Percentiles rank a stretch among this genome's conserved stretches.
Conservation (phyloP, 768 basidiomycete species). For the Panus rudis region DNA sequence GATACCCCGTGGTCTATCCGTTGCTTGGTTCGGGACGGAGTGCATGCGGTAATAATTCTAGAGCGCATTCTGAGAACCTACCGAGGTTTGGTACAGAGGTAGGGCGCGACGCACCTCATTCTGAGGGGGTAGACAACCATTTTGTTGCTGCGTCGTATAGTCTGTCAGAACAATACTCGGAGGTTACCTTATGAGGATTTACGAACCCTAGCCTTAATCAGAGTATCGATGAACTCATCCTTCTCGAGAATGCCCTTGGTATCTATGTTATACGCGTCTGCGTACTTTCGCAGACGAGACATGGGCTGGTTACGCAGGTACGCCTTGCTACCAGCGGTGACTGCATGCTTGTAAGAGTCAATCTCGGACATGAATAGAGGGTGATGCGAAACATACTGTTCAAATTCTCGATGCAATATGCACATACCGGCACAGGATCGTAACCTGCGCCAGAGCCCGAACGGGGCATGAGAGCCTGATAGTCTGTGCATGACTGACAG, state of each 20-base stretch:
- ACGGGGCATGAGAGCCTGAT: constrained; percentile 68
- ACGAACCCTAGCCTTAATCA: constrained; percentile 45
- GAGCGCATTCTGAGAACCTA: background rate
- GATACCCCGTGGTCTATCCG: constrained; percentile 26
- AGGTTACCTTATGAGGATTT: background rate
- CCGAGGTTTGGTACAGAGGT: background rate
- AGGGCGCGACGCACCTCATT: constrained; percentile 44
- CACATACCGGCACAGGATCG: constrained; percentile 61
- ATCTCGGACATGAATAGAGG: constrained; percentile 1
- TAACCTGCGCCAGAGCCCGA: constrained; percentile 42
- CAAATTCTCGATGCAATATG: constrained; percentile 65
- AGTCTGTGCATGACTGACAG: constrained; percentile 69
- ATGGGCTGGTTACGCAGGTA: constrained; percentile 52
- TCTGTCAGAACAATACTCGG: background rate
- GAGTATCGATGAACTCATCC: constrained; percentile 66
- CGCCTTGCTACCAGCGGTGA: constrained; percentile 58
- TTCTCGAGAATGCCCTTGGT: constrained; percentile 64
- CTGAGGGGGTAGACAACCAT: constrained; percentile 52
- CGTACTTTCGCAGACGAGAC: constrained; percentile 60
- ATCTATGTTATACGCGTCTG: constrained; percentile 61
- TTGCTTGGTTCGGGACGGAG: constrained; percentile 45
- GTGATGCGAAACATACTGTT: constrained; percentile 35
- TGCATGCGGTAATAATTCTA: constrained; percentile 55
- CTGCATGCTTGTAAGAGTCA: constrained; percentile 29
- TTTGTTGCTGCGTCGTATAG: constrained; percentile 33